These are phyloP conservation scores for Penicillium nucicola DNA, from an alignment of 495 filamentous ascomycete species.

Conservation along the genomic window DNA sequence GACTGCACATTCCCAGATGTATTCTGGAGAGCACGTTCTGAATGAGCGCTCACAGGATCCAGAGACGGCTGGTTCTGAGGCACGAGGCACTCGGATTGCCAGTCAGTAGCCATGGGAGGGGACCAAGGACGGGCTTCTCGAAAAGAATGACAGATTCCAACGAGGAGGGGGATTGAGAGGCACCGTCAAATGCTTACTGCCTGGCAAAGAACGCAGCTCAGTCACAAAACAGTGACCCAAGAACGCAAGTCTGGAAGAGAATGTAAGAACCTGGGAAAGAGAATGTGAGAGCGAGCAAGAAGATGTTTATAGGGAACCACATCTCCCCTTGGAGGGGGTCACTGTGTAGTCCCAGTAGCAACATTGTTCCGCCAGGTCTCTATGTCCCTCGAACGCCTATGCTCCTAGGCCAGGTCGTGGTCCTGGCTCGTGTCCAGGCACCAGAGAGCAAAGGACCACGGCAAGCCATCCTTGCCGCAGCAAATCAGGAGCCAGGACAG, in stretches of 20 bases:
- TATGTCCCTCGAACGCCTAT: slow-evolving; percentile 42
- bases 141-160: slow-evolving; percentile 54
- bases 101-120: slow-evolving; percentile 47
- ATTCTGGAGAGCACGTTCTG: slow-evolving; percentile 45
- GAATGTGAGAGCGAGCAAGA: slow-evolving; percentile 55
- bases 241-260: slow-evolving; percentile 45
- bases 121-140: slow-evolving; percentile 43
- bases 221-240: slow-evolving; percentile 34
- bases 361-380: slow-evolving; percentile 38
- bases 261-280: slow-evolving; percentile 52
- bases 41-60: slow-evolving; percentile 38
- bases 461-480: slow-evolving; percentile 34
- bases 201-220: slow-evolving; percentile 44
- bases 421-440: slow-evolving; percentile 33
- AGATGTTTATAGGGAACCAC: slow-evolving; percentile 50
- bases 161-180: slow-evolving; percentile 31
- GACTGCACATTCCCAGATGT: slow-evolving; percentile 49
- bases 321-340: slow-evolving; percentile 35
- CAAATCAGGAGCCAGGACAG: slow-evolving; percentile 44
- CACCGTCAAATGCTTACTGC: slow-evolving; percentile 42
- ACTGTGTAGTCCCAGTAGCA: slow-evolving; percentile 32
- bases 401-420: slow-evolving; percentile 32
- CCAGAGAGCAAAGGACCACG: slow-evolving; percentile 21
- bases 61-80: slow-evolving; percentile 41
- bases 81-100: slow-evolving; percentile 45